Base-by-base conservation (phyloP, 129 eudicot genomes). In the Daucus carota region DNA sequence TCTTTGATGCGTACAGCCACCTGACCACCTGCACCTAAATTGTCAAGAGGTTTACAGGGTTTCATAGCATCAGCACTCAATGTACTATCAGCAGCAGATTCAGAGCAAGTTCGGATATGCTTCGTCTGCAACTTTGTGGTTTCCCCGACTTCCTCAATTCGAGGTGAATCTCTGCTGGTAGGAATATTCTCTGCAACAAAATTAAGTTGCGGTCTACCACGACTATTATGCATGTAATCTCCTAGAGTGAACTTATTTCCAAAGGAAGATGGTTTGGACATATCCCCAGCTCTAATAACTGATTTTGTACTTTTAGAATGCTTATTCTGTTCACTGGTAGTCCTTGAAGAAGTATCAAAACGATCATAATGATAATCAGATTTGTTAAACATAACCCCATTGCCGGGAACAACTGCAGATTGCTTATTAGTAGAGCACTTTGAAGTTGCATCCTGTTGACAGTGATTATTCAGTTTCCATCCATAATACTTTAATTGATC, bases 121-220 rank as follows among this genome's bases (percentile, higher is more conserved):
- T 78, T 88, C 82, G 79, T 92, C 50, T 79, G 90, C 34, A 84
- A 72, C 76, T 87, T 92, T 79, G 87, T 80, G 60, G 95, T 92
- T 75, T 92, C 97, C 97, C 97, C 89, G 73, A 88, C 89, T 86
- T 90, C 87, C 93, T 85, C 88, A 22, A 77, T 77, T 79, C 67
- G 77, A 15, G 84, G 77, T 20, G 76, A 78, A 78, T n/a, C n/a
- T n/a, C n/a, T n/a, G n/a, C n/a, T n/a, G n/a, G n/a, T n/a, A n/a
- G n/a, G n/a, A n/a, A n/a, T n/a, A n/a, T n/a, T n/a, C n/a, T n/a
- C n/a, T n/a, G n/a, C n/a, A n/a, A n/a, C n/a, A n/a, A n/a, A n/a
- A n/a, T n/a, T n/a, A n/a, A n/a, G n/a, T n/a, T n/a, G n/a, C n/a
- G n/a, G n/a, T n/a, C n/a, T n/a, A n/a, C n/a, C n/a, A n/a, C n/a